Conservation (phyloP, 2,329 filamentous ascomycete species). For the Diaporthe citri region DNA sequence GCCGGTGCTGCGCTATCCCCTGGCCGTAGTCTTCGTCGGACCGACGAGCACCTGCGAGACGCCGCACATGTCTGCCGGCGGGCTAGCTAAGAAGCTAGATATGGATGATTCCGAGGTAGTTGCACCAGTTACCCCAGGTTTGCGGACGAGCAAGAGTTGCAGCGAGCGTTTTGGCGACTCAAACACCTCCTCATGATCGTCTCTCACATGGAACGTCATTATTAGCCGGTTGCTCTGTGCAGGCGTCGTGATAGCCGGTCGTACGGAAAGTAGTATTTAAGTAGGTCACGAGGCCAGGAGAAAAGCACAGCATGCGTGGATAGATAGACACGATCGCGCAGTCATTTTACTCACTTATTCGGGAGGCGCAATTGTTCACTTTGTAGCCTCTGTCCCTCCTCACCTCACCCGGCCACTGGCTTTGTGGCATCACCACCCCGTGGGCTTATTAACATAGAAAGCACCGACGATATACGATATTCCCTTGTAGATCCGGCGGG, state of each 20-base stretch:
- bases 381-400: not conserved
- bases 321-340: not conserved
- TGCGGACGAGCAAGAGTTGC: slow-evolving; percentile 20
- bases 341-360: not conserved
- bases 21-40: slow-evolving; percentile 26
- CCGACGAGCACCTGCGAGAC: slow-evolving; percentile 6
- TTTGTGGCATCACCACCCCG: not conserved
- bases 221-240: slow-evolving; percentile 4
- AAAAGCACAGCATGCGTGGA: not conserved
- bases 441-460: not conserved
- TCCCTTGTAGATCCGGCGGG: not conserved
- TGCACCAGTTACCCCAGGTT: slow-evolving; percentile 16
- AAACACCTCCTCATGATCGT: slow-evolving; percentile 4
- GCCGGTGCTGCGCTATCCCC: slow-evolving; percentile 9
- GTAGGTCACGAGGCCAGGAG: not conserved
- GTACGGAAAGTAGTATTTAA: slow-evolving; percentile 15
- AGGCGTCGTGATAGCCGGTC: not conserved
- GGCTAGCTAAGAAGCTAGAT: slow-evolving; percentile 20
- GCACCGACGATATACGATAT: not conserved
- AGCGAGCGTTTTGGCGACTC: slow-evolving; percentile 32
- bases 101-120: not conserved
- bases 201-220: slow-evolving; percentile 24
- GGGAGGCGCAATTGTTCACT: not conserved
- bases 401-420: not conserved
- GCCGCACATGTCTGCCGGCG: not conserved